Conservation (phyloP, 495 filamentous ascomycete species). For the Hypomontagnella monticulosa region DNA sequence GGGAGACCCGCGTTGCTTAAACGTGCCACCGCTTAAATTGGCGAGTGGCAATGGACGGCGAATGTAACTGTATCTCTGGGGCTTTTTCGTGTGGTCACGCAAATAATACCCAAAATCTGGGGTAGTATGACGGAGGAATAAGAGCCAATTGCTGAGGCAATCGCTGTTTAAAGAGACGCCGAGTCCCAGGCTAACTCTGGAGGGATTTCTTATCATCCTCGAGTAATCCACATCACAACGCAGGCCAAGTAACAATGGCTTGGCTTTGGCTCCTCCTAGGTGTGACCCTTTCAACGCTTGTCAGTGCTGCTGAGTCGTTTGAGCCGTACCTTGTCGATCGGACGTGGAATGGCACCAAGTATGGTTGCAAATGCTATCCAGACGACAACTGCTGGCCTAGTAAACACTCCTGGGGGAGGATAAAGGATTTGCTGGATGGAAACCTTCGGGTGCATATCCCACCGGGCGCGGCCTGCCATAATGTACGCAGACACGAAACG, state of each 20-base stretch:
- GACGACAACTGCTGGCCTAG: slow-evolving; percentile 57
- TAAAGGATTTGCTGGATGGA: slow-evolving; percentile 54
- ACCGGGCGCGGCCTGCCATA: slow-evolving; percentile 53
- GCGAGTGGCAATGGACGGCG: background rate
- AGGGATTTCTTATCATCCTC: slow-evolving; percentile 1
- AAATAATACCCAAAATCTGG: slow-evolving; percentile 14
- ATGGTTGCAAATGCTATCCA: slow-evolving; percentile 56
- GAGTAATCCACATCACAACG: background rate
- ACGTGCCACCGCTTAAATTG: slow-evolving; percentile 7
- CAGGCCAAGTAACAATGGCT: slow-evolving; percentile 24
- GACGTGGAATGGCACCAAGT: slow-evolving; percentile 44
- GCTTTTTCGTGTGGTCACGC: background rate
- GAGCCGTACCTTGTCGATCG: slow-evolving; percentile 35
- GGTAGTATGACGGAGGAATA: slow-evolving; percentile 1
- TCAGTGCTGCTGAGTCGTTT: slow-evolving; percentile 7
- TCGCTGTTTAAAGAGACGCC: slow-evolving; percentile 13
- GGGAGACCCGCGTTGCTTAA: background rate
- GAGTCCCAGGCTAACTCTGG: background rate
- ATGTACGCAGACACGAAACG: slow-evolving; percentile 26
- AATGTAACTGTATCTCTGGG: slow-evolving; percentile 5
- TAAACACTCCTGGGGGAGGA: slow-evolving; percentile 40
- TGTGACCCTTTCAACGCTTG: slow-evolving; percentile 8
- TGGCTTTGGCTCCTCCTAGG: slow-evolving; percentile 17
- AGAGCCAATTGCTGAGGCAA: background rate
- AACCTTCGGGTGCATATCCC: slow-evolving; percentile 52